phyloP scores from a whole-genome alignment of 768 basidiomycete genomes.

The Leccinum obscurum region DNA sequence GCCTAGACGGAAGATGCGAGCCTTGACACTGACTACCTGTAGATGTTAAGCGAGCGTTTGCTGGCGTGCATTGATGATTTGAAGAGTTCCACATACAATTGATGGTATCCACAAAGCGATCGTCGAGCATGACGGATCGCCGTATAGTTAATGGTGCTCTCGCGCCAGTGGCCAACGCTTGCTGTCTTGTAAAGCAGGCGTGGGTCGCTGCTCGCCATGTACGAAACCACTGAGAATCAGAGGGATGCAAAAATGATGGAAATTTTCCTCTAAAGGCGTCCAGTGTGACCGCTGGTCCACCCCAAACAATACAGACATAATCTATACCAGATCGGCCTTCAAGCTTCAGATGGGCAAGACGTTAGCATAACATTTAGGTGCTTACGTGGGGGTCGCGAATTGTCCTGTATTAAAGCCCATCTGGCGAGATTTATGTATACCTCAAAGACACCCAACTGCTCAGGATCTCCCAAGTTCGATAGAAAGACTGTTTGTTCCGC shows the following conservation, averaged over 20 bases:
- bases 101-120: conserved; percentile 19
- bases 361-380: not conserved
- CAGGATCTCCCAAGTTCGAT: conserved; percentile 9
- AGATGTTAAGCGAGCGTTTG: not conserved
- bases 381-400: conserved; percentile 1
- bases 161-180: not conserved
- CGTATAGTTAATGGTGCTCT: not conserved
- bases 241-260: conserved; percentile 3
- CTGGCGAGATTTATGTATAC: conserved; percentile 18
- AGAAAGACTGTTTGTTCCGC: conserved; percentile 10
- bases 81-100: conserved; percentile 24
- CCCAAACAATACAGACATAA: conserved; percentile 14
- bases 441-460: conserved; percentile 23
- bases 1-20: conserved; percentile 9
- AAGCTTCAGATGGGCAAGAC: too few relatives aligned
- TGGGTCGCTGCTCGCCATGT: conserved; percentile 14
- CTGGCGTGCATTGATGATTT: not conserved
- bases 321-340: conserved; percentile 1
- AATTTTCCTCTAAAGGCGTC: conserved; percentile 11
- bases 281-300: conserved; percentile 13
- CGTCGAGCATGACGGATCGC: conserved; percentile 22
- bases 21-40: conserved; percentile 12
- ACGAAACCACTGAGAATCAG: conserved; percentile 4
- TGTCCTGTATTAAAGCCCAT: conserved; percentile 12
- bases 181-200: conserved; percentile 2